Base-by-base conservation (phyloP, 768 basidiomycete species). In the Calocera cornea region DNA sequence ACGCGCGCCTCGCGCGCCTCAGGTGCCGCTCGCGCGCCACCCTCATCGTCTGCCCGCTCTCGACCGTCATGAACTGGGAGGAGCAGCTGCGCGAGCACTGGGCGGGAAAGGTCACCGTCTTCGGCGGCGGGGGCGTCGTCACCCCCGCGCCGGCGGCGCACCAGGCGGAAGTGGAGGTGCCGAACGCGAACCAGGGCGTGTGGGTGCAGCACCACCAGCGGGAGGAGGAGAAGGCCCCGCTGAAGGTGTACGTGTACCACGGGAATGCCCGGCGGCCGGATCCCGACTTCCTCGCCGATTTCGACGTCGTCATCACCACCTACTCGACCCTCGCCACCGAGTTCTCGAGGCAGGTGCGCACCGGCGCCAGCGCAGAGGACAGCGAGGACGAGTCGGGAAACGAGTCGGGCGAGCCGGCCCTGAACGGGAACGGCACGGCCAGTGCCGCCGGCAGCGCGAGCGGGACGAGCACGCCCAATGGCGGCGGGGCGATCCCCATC, bases 1-100 rank as follows among this genome's bases (percentile, higher is more conserved):
- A 87, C 71, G 78, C 80, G 2, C 82, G 93, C 64, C 83, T 83
- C 17, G 87, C 86, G 71, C 84, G 89, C 36, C 87, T 95, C 73
- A 94, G 92, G 76, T 79, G 82, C 38, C 88, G 86, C 71, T 91
- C 89, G 72, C 86, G 93, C 36, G 97, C 89, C 22, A 97, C 97
- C 5, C 79, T 99, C n/a, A 92, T 99, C 72, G 84, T 99, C 33
- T 98, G 97, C 73, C 97, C 97, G 7, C 81, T 99, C 40, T 94
- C 92, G 12, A 99, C 97, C 3, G 93, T 99, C 1, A 86, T 91
- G 63, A 98, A 98, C 74, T 99, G 97, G 97, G 97, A 99, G 78
- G 92, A 95, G 67, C 97, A 99, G 76, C 92, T 99, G 73, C 85
- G 89, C 68, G 97, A 99, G 74, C 97, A 99, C 75, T 97, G 94